These are phyloP conservation scores for Leishmania arabica DNA, from an alignment of 208 protist species.

Conservation along the genomic window DNA sequence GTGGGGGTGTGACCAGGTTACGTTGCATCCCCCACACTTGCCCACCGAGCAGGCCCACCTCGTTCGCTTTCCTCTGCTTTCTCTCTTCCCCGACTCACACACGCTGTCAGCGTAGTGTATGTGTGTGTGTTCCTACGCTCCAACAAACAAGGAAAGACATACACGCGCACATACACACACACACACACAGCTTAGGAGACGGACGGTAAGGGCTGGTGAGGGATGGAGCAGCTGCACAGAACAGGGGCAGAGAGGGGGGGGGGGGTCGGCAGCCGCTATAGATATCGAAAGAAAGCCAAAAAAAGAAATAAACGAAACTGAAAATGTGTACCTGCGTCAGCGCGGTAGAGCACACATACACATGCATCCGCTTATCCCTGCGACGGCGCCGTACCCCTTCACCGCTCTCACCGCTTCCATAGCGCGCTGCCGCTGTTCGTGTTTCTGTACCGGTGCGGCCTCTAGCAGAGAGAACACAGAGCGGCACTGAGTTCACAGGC, in stretches of 20 bases:
- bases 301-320: background rate
- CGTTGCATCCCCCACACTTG: background rate
- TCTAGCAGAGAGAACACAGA: background rate
- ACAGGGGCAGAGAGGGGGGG: too few relatives aligned
- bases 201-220: background rate
- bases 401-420: background rate
- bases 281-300: too few relatives aligned
- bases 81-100: background rate
- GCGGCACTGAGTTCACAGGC: too few relatives aligned
- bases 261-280: background rate
- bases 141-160: background rate
- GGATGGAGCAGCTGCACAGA: background rate
- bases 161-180: background rate
- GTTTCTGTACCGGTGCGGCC: background rate
- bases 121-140: background rate
- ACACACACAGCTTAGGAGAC: background rate
- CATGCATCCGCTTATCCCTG: background rate
- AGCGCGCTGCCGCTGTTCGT: background rate
- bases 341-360: background rate
- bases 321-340: background rate
- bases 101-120: background rate
- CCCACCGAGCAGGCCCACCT: background rate
- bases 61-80: background rate
- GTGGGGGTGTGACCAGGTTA: background rate
- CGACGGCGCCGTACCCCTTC: background rate